Evolutionary conservation across 768 basidiomycete genomes (phyloP).

Genomic region (Chalciporus pseudorubinellus): DNA sequence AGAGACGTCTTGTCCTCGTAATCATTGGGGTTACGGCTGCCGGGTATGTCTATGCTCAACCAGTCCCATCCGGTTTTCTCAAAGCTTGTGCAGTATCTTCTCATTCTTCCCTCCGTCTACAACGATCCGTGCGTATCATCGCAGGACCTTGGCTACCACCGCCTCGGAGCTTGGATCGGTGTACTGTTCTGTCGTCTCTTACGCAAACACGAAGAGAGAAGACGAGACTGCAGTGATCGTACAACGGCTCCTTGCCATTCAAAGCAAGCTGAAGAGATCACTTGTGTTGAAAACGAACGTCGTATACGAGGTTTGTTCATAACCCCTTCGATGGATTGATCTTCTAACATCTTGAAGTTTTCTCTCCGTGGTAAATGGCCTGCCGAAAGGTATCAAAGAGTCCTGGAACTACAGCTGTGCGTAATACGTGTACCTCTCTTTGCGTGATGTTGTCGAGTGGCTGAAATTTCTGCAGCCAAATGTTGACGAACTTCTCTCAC

Average conservation of each 20-base stretch:
- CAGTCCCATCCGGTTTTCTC: not conserved
- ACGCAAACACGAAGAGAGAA: slow-evolving; percentile 55
- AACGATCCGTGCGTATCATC: slow-evolving; percentile 72
- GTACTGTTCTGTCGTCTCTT: slow-evolving; percentile 76
- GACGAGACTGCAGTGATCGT: slow-evolving; percentile 54
- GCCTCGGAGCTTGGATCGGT: slow-evolving; percentile 64
- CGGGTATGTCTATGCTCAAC: slow-evolving; percentile 46
- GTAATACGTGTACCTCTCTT: slow-evolving; percentile 21
- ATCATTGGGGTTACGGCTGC: slow-evolving; percentile 71
- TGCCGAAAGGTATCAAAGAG: slow-evolving; percentile 66
- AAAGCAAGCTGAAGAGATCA: slow-evolving; percentile 68
- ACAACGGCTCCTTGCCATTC: slow-evolving; percentile 67
- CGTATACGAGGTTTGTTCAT: slow-evolving; percentile 56
- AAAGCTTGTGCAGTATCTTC: slow-evolving; percentile 45
- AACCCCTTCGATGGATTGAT: not conserved
- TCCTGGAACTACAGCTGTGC: slow-evolving; percentile 67
- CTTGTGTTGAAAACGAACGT: slow-evolving; percentile 55
- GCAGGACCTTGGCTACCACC: slow-evolving; percentile 65
- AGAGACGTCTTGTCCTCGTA: slow-evolving; percentile 72
- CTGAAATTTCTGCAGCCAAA: slow-evolving; percentile 46
- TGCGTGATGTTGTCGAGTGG: not conserved
- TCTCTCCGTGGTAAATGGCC: slow-evolving; percentile 81
- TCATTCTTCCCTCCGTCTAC: slow-evolving; percentile 74
- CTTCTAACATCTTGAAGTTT: slow-evolving; percentile 42
- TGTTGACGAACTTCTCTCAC: slow-evolving; percentile 67